Conservation (phyloP, 352 stramenopile genomes). For the Phytophthora multivora region DNA sequence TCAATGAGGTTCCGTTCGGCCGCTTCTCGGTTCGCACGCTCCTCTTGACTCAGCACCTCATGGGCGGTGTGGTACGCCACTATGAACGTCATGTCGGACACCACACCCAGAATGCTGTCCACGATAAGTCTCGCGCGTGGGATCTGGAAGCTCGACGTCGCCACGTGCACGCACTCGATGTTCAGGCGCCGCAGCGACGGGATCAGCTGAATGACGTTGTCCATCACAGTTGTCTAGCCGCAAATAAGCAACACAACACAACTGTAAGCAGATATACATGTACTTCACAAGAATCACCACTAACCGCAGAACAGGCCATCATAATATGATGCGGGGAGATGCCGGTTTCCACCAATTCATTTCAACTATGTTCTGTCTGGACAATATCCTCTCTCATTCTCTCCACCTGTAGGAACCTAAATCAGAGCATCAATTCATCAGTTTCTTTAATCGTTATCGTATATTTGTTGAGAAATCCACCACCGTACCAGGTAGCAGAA, state of each 20-base stretch:
- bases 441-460: not conserved
- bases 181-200: conserved; percentile 22
- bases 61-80: conserved; percentile 3
- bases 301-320: conserved; percentile 70
- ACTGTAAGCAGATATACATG: not conserved
- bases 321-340: conserved; percentile 72
- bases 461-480: not conserved
- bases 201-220: conserved; percentile 23
- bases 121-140: conserved; percentile 25
- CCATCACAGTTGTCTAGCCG: conserved; percentile 16
- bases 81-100: conserved; percentile 20
- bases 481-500: conserved; percentile 50
- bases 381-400: conserved; percentile 48
- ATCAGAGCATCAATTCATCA: not conserved
- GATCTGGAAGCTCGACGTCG: conserved; percentile 25
- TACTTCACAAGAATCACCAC: conserved; percentile 7
- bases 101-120: conserved; percentile 23
- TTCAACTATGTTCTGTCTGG: conserved; percentile 58
- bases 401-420: conserved; percentile 29
- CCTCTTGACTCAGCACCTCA: conserved; percentile 16
- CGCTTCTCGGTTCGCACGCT: conserved; percentile 25
- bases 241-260: not conserved
- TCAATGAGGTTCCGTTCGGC: conserved; percentile 26
- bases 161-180: conserved; percentile 24
- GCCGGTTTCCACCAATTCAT: conserved; percentile 51